Conservation (phyloP, 2,329 filamentous ascomycete species). For the Trichoderma pleuroti region DNA sequence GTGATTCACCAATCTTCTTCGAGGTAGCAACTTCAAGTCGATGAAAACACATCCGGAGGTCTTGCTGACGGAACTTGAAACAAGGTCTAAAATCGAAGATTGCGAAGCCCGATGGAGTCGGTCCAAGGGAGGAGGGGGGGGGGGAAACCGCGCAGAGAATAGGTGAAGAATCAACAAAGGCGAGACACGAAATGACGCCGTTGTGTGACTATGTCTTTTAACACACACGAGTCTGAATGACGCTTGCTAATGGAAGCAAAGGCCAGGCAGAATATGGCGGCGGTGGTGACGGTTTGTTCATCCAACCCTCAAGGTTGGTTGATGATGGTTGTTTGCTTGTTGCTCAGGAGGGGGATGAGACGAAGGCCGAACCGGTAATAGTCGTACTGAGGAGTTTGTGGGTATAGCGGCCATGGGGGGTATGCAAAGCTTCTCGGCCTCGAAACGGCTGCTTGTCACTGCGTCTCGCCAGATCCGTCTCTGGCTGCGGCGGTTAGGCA, state of each 20-base stretch:
- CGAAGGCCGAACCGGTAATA: background rate
- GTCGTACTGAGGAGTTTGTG: constrained; percentile 6
- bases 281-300: background rate
- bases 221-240: background rate
- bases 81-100: background rate
- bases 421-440: background rate
- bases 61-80: background rate
- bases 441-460: background rate
- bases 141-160: background rate
- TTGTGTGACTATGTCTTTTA: background rate
- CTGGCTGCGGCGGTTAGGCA: background rate
- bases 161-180: background rate
- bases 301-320: background rate
- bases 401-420: background rate
- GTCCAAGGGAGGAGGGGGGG: background rate
- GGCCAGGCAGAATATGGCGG: background rate
- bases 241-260: background rate
- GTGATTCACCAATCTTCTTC: background rate
- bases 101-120: background rate
- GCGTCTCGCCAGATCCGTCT: constrained; percentile 8
- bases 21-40: background rate
- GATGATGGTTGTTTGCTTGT: background rate
- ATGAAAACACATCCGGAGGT: background rate
- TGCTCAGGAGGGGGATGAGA: constrained; percentile 4
- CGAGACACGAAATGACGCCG: background rate